Conservation (phyloP, 352 stramenopile genomes). For the Phytophthora quininea region DNA sequence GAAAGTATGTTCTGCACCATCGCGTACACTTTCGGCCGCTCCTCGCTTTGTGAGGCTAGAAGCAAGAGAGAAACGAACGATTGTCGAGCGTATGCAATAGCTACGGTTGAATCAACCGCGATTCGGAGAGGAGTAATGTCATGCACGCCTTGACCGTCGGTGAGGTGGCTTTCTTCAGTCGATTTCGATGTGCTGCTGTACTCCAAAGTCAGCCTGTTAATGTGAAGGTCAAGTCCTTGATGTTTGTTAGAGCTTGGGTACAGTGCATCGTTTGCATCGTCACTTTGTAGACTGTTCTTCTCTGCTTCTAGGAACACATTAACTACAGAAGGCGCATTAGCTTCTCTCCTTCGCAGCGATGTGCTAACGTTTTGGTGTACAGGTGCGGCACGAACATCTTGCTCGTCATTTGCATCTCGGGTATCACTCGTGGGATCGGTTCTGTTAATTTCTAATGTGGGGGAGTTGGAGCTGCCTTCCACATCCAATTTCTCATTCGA, state of each 20-base stretch:
- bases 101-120: conserved; percentile 32
- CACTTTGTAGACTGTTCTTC: conserved; percentile 23
- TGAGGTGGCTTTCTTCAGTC: not conserved
- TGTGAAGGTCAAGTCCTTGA: not conserved
- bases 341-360: conserved; percentile 3
- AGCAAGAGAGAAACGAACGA: conserved; percentile 35
- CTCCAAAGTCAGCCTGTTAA: not conserved
- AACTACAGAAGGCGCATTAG: not conserved
- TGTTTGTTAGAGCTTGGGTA: conserved; percentile 6
- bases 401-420: too few relatives aligned
- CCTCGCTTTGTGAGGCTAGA: conserved; percentile 5
- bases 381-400: not conserved
- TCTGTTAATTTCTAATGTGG: too few relatives aligned
- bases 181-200: not conserved
- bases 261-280: conserved; percentile 29
- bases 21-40: conserved; percentile 13
- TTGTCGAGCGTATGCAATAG: conserved; percentile 39
- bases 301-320: conserved; percentile 32
- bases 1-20: conserved; percentile 28
- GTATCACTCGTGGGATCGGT: too few relatives aligned
- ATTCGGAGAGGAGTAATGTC: conserved; percentile 41
- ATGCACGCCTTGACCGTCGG: conserved; percentile 9
- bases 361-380: not conserved
- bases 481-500: conserved; percentile 5
- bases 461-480: too few relatives aligned